Base-by-base conservation (phyloP, 1,284 basidiomycete genomes). In the Cryptococcus depauperatus region DNA sequence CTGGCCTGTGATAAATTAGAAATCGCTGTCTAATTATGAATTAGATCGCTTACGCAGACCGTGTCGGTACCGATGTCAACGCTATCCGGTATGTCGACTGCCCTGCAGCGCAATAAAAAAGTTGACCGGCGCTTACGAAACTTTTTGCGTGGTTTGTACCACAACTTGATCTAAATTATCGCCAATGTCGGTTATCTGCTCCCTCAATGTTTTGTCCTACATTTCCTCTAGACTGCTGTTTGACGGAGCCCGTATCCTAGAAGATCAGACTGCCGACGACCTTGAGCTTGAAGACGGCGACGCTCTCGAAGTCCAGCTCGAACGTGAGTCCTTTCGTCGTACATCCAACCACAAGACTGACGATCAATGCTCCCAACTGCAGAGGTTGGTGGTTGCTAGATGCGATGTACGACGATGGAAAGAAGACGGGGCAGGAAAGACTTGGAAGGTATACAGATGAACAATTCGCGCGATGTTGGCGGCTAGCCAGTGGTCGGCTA, bases 251-350 rank as follows among this genome's bases (percentile, higher is more conserved):
- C 79, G 87, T 61, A 86, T 91, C 75, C 74, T 75, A 46, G 88
- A 91, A 43, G 83, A 86, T 23, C 85, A 90, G 57, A 91, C 87
- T 19, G 88, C 88, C 2, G 63, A 74, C n/a, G 79, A 80, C 19
- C 75, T 91, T 44, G 85, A 85, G 5, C 85, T 91, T 81, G 86
- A 90, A 61, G 86, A 90, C 51, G 85, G 62, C 19, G 72, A 90
- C 62, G 81, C 85, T 8, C 86, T 90, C 69, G 87, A 90, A 77
- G 87, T 90, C 51, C 85, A 90, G 80, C 83, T 90, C 52, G 85
- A 91, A 74, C 86, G 87, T 90, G 74, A 59, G 85, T 81, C 26
- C 19, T 29, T 9, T 34, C n/a, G 14, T 18, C 18, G 8, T 38
- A 14, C 9, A 7, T 23, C 8, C 13, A 13, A 18, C 27, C 32